Base-by-base conservation (phyloP, 148 eudicot genomes). In the Rhododendron simsii region DNA sequence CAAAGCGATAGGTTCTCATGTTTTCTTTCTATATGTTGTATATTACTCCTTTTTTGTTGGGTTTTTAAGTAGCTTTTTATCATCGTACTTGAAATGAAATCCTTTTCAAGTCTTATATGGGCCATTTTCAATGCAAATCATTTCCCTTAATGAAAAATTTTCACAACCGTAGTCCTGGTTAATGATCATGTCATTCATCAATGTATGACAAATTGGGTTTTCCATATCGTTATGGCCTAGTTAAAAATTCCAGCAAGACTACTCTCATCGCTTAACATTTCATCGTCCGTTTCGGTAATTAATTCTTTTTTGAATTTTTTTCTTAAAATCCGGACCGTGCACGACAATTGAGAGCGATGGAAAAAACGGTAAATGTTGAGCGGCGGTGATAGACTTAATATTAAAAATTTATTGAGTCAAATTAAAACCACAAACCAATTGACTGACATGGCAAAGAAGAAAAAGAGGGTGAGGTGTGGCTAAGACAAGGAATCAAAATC, bases 401-500 rank as follows among this genome's bases (percentile, higher is more conserved):
- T 37, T 2, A 37, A 41, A 45, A 47, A 20, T 59, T 18, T 73
- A 33, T 71, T 1, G 39, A 73, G 44, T 33, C 26, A 41, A 10
- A 59, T 0, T 47, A 47, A 30, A 13, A 30, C 18, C 41, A 71
- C 2, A 8, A 8, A 14, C 41, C 55, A 41, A 83, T 15, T 4
- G 65, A 9, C 63, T 37, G 15, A 79, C 69, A n/a, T 67, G 76
- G 84, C 84, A 81, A 33, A 44, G 3, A 51, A 44, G 33, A 47
- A 75, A 30, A 37, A 23, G 59, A 41, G 44, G 63, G 44, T 2
- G 55, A 33, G 61, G 78, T 45, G 50, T 51, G 86, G 85, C 81
- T 86, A 85, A 85, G 86, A 45, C 12, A 18, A 53, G 47, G 87
- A 80, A 94, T 94, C 96, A 91, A 93, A 90, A 88, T 88, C 89